Evolutionary conservation across 228 moss, liverwort and hornwort genomes (phyloP), one percentile per base, ranked within the genome.

Genomic region (Sphagnum magellanicum): DNA sequence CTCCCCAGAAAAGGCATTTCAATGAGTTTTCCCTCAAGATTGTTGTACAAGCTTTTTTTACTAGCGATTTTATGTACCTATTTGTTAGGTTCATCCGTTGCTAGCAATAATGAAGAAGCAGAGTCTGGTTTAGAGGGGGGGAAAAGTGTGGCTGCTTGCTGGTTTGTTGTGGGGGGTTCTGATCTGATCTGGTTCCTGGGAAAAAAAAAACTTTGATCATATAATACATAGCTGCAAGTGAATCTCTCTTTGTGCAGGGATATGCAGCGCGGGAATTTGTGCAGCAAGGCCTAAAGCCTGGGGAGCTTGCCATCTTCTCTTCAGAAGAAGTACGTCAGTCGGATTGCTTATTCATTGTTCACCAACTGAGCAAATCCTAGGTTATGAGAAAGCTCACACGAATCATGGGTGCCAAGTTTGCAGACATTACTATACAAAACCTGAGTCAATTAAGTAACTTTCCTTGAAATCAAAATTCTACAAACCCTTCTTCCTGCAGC

Each of bases 251-350:
- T 15, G 10, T 63, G 53, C 90, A 94, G 94, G 96, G 96, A 12
- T 97, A 97, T 68, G 93, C 84, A 48, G 93, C 89, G 15, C 75
- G 81, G 49, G 96, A 97, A 65, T 97, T 97, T 74, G 96, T 93
- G 47, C 86, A 91, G 76, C 82, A 89, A 51, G 96, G 96, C 60
- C 77, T 87, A 77, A 63, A 83, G 51, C 79, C 86, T 51, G 91
- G 93, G 52, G 96, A 97, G 73, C 66, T 97, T 71, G 84, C 93
- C 52, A 83, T 97, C 46, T 89, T 93, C 72, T 83, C 91, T n/a
- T 88, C 84, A 72, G 96, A 97, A 68, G 74, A 77, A 70, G 92
- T 95, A 79, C 13, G 62, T 61, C 50, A 9, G 48, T 68, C 52
- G 10, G 14, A 49, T 50, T 12, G 51, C 32, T 32, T 32, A 11